Evolutionary conservation across 140 eudicot genomes (phyloP), one percentile per base, ranked within the genome.

Genomic region (Erigeron philadelphicus): DNA sequence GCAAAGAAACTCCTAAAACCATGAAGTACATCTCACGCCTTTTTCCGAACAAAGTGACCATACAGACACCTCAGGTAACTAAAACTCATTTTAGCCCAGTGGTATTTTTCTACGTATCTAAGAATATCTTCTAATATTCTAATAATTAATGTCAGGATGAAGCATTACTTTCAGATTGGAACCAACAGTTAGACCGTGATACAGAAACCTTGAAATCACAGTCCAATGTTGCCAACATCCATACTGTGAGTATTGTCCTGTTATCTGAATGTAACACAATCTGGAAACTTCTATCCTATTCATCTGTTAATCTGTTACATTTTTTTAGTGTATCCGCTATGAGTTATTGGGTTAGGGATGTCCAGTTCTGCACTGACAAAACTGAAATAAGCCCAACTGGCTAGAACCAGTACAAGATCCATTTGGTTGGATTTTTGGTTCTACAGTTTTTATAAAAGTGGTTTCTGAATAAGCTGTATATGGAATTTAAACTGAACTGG

Each of bases 11-110:
- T 12, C 89, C 95, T 50, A 92, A 88, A 67, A 76, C 89, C 35
- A 81, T 88, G 88, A 88, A 92, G 87, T 92, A 81, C 70, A 90
- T 92, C 76, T 72, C 78, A 35, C 84, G 90, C 8, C 94, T 93
- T 80, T 89, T 93, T 56, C 95, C 96, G 0, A 93, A 93, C 81
- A 89, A 89, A 84, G 95, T 93, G 60, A 78, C 88, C 21, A 86
- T 93, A 64, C 95, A 93, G 83, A 64, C 83, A 71, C 98, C 98
- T 66, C 94, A 93, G 87, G 98, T 93, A 83, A 68, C 50, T 73
- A 13, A 63, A 23, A 4, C 6, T 68, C 57, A 6, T 38, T 48
- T 59, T 4, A 19, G 31, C 21, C 5, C 31, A 16, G 38, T 31
- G 38, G 38, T 31, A 2, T 31, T 31, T 31, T 31, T 31, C 38